phyloP scores from a whole-genome alignment of 106 monocot species.

The Alisma plantagoaquatica region DNA sequence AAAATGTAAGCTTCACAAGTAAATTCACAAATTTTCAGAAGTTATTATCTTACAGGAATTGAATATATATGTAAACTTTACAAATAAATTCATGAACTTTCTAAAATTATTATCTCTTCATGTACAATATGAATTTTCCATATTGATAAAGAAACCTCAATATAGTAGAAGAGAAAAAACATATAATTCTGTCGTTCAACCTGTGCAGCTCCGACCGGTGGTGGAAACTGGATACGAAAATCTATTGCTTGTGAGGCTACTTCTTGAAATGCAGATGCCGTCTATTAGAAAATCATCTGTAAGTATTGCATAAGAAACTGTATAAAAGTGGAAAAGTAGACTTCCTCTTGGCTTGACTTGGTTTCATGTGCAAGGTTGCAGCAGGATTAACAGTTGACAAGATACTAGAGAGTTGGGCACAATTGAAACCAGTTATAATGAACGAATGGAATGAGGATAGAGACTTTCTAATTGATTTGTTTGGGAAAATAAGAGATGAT shows the following conservation, averaged over 20 bases:
- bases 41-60: too few relatives aligned
- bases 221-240: constrained; percentile 99
- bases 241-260: constrained; percentile 85
- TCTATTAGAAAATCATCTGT: constrained; percentile 67
- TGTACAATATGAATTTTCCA: too few relatives aligned
- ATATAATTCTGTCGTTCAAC: too few relatives aligned
- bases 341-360: background rate
- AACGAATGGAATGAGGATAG: constrained; percentile 82
- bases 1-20: too few relatives aligned
- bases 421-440: constrained; percentile 80
- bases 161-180: too few relatives aligned
- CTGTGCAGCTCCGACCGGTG: constrained; percentile 93
- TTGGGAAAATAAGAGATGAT: constrained; percentile 92
- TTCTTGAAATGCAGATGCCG: constrained; percentile 66
- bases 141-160: too few relatives aligned
- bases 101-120: too few relatives aligned
- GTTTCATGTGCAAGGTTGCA: constrained; percentile 57
- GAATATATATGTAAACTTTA: too few relatives aligned
- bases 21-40: too few relatives aligned
- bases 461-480: constrained; percentile 60
- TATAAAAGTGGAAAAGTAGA: too few relatives aligned
- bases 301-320: constrained; percentile 3
- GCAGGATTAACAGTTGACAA: constrained; percentile 51
- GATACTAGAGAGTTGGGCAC: constrained; percentile 73
- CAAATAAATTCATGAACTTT: too few relatives aligned